A percentile compares a stretch with the other conserved stretches of the same genome.
phyloP scores from a whole-genome alignment of 768 basidiomycete genomes.

The Phylloporus rhodoxanthus region DNA sequence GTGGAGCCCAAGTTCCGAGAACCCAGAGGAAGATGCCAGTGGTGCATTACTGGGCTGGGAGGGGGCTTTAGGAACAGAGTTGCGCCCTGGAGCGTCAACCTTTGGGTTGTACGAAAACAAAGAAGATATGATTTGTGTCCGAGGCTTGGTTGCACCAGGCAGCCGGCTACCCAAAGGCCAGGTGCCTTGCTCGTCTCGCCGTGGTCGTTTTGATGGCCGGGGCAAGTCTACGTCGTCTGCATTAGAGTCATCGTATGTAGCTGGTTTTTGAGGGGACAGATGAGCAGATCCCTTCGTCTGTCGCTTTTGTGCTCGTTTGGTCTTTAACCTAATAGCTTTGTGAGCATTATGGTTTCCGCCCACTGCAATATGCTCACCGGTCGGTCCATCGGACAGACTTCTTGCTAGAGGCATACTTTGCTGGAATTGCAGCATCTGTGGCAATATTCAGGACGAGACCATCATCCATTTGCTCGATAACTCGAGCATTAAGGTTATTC shows the following conservation, averaged over 20 bases:
- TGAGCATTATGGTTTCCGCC: neutral
- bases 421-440: constrained; percentile 28
- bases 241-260: constrained; percentile 17
- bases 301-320: constrained; percentile 63
- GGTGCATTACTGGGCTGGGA: constrained; percentile 79
- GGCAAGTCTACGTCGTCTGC: constrained; percentile 15
- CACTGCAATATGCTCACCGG: constrained; percentile 42
- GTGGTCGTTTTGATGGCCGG: constrained; percentile 46
- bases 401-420: constrained; percentile 30
- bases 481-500: no score
- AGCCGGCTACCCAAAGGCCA: neutral
- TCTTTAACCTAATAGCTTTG: constrained; percentile 52
- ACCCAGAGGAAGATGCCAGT: constrained; percentile 66
- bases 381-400: constrained; percentile 76
- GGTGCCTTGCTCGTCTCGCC: constrained; percentile 25
- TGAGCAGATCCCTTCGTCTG: constrained; percentile 36
- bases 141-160: constrained; percentile 26
- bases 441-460: constrained; percentile 71
- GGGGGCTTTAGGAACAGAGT: constrained; percentile 20
- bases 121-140: constrained; percentile 75
- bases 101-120: constrained; percentile 82
- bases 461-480: constrained; percentile 50
- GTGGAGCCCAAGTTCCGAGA: constrained; percentile 77
- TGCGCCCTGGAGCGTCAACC: constrained; percentile 39
- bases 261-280: constrained; percentile 12